Evolutionary conservation across 179 eudicot species (phyloP).

Genomic region (Drosera spatulata): DNA sequence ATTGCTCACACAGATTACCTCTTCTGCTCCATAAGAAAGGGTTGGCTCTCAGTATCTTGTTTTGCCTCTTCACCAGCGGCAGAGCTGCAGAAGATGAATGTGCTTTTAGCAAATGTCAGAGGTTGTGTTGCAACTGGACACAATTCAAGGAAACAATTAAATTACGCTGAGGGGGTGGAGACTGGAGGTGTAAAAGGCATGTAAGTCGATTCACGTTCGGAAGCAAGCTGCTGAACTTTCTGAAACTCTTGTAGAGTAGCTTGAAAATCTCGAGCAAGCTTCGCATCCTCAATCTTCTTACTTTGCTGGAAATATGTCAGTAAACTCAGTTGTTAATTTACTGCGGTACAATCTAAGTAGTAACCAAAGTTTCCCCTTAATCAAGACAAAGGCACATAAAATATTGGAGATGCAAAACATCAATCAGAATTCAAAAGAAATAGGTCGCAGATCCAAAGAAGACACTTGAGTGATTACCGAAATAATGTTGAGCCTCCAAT

Average conservation of each 20-base stretch:
- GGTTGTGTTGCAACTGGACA: not conserved
- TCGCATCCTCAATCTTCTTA: conserved; percentile 62
- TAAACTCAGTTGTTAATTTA: not conserved
- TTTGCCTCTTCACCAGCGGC: conserved; percentile 28
- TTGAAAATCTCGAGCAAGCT: conserved; percentile 75
- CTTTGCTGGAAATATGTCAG: conserved; percentile 32
- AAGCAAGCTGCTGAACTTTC: conserved; percentile 69
- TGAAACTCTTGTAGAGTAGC: conserved; percentile 56
- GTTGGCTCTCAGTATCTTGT: conserved; percentile 40
- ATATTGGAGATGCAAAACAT: no score
- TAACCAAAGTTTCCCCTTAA: not conserved
- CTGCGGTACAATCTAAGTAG: not conserved
- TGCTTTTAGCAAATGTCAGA: no score
- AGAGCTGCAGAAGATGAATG: conserved; percentile 10
- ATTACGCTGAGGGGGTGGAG: conserved; percentile 23
- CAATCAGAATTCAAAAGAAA: no score
- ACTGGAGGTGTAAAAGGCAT: conserved; percentile 40
- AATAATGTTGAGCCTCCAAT: no score
- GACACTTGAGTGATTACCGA: no score
- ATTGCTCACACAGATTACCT: conserved; percentile 19
- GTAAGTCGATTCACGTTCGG: conserved; percentile 64
- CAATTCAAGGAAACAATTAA: not conserved
- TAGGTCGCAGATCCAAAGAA: no score
- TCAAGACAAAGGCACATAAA: not conserved
- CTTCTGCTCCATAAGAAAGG: conserved; percentile 43